Percentiles rank a stretch among this genome's conserved stretches.
Conservation (phyloP, 306 rosid species). For the Trifolium repens region DNA sequence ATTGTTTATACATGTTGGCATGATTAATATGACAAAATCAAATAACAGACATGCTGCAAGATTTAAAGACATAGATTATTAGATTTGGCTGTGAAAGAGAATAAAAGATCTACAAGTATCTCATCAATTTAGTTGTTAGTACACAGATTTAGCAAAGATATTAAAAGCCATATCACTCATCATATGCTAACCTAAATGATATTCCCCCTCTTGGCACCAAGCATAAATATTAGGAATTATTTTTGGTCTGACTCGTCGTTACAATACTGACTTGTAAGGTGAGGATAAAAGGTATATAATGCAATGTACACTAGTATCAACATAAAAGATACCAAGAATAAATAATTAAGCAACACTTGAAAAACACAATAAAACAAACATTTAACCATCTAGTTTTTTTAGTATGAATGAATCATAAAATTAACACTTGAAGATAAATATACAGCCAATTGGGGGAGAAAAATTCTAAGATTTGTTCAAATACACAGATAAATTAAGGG, state of each 20-base stretch:
- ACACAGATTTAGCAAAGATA: background rate
- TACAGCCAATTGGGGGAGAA: constrained; percentile 58
- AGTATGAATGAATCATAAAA: constrained; percentile 51
- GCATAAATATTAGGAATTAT: no score
- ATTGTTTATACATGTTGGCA: constrained; percentile 1
- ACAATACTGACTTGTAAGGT: no score
- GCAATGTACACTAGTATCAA: background rate
- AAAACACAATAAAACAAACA: constrained; percentile 21
- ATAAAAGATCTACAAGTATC: constrained; percentile 9
- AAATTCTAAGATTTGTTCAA: constrained; percentile 57
- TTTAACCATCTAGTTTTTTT: constrained; percentile 8
- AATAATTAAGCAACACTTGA: constrained; percentile 6
- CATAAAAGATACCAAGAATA: background rate
- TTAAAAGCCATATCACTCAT: constrained; percentile 8
- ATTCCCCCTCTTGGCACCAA: background rate
- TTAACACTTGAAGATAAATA: constrained; percentile 61
- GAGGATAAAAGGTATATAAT: background rate
- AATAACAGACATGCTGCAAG: constrained; percentile 22
- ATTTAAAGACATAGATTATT: constrained; percentile 1
- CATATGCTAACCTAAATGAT: constrained; percentile 10
- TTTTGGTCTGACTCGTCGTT: no score
- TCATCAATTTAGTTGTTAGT: constrained; percentile 6
- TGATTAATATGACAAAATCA: constrained; percentile 29
- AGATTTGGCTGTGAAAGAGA: constrained; percentile 30
- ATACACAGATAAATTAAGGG: constrained; percentile 53